These are phyloP conservation scores for Cladosporium sp. DNA, from an alignment of 2,329 filamentous ascomycete genomes.

Conservation along the genomic window DNA sequence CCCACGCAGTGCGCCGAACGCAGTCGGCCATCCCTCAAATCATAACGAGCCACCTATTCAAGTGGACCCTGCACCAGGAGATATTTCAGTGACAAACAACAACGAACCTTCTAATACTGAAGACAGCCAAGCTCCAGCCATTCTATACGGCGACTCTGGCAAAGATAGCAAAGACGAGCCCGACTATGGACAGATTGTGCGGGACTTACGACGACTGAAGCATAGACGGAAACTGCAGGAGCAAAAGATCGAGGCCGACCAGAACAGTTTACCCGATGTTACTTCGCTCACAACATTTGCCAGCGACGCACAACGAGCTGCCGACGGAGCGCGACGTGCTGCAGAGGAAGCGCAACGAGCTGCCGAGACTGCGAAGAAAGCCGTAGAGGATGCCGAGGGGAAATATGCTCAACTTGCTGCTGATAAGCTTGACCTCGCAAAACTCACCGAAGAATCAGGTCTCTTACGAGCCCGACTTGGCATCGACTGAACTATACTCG, in stretches of 20 bases:
- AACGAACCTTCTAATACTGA: not conserved
- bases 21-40: not conserved
- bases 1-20: not conserved
- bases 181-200: not conserved
- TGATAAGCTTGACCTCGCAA: not conserved
- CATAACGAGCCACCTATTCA: not conserved
- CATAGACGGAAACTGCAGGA: constrained; percentile 29
- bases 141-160: not conserved
- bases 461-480: not conserved
- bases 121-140: not conserved
- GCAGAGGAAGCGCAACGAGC: not conserved
- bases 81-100: not conserved
- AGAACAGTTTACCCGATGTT: constrained; percentile 1
- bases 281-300: not conserved
- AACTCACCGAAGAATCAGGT: not conserved
- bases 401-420: not conserved
- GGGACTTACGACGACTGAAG: not conserved
- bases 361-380: not conserved
- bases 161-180: not conserved
- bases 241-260: constrained; percentile 29
- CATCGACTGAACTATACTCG: not conserved
- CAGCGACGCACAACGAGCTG: not conserved
- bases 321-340: not conserved
- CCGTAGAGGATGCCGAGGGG: not conserved
- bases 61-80: not conserved